Conservation (phyloP, 192 early-diverging fungal genomes). For the Radiomyces spectabilis region DNA sequence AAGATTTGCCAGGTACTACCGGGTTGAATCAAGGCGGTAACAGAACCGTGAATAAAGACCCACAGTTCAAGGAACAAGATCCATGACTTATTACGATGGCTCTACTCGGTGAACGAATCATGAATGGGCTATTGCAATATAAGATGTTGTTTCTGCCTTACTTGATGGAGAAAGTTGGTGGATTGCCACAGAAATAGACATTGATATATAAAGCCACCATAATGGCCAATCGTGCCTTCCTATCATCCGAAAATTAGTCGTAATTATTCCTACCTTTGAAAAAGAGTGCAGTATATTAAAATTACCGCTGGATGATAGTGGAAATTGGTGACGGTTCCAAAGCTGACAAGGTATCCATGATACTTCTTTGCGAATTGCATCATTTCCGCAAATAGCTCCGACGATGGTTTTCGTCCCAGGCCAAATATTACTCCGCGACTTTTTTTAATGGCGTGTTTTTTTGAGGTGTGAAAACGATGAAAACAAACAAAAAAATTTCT, state of each 20-base stretch:
- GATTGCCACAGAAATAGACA: conserved; percentile 26
- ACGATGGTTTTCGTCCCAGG: conserved; percentile 1
- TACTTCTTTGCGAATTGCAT: conserved; percentile 19
- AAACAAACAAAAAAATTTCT: not conserved
- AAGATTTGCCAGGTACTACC: conserved; percentile 25
- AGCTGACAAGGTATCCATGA: conserved; percentile 25
- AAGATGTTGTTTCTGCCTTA: not conserved
- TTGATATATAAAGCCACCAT: conserved; percentile 22
- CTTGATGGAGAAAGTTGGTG: conserved; percentile 15
- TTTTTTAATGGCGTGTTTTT: no score
- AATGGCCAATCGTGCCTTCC: conserved; percentile 24
- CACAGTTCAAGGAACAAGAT: conserved; percentile 16
- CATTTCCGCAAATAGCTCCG: conserved; percentile 5
- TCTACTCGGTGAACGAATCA: conserved; percentile 1
- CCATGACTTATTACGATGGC: conserved; percentile 24
- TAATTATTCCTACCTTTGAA: no score
- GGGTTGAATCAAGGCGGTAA: conserved; percentile 25
- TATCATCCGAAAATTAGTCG: not conserved
- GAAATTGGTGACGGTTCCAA: conserved; percentile 24
- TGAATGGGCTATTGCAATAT: not conserved
- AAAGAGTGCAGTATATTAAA: no score
- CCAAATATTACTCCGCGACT: conserved; percentile 26
- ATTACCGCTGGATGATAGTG: conserved; percentile 28
- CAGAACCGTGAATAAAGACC: conserved; percentile 21
- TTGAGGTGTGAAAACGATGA: not conserved